Evolutionary conservation across 2,329 filamentous ascomycete species (phyloP).

Genomic region (Eutypella sp.): DNA sequence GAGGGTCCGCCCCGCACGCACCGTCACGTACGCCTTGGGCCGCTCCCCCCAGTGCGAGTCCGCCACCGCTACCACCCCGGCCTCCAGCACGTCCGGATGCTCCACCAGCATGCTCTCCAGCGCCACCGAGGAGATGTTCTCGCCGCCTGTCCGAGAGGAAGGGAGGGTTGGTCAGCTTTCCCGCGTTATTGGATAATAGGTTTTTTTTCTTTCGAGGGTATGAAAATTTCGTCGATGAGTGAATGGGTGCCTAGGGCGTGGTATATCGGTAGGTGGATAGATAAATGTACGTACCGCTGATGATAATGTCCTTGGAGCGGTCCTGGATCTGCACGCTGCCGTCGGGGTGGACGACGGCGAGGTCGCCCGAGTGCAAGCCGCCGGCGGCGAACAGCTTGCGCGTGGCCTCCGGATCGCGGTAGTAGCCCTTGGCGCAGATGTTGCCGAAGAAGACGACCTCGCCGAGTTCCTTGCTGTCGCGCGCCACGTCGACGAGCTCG

Average conservation of each 20-base stretch:
- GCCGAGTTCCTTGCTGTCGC: conserved; percentile 70
- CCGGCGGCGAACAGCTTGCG: conserved; percentile 82
- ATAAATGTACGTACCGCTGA: conserved; percentile 60
- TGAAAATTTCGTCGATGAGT: too few relatives aligned
- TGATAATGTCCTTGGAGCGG: conserved; percentile 96
- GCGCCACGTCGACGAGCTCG: conserved; percentile 60
- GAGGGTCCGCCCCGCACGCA: conserved; percentile 62
- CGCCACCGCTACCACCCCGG: conserved; percentile 79
- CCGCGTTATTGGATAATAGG: too few relatives aligned
- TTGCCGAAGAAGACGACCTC: conserved; percentile 88
- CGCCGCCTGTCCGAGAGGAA: conserved; percentile 59
- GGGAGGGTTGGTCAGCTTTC: background rate
- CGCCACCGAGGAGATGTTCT: conserved; percentile 94
- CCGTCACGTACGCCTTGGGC: conserved; percentile 90
- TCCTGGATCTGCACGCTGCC: conserved; percentile 90
- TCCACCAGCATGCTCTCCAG: conserved; percentile 85
- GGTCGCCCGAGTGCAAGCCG: conserved; percentile 80
- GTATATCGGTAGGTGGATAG: background rate
- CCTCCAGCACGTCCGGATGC: conserved; percentile 86
- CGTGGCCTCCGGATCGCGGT: conserved; percentile 83
- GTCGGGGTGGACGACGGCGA: conserved; percentile 90
- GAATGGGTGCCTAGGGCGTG: conserved; percentile 1
- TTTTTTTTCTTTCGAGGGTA: too few relatives aligned
- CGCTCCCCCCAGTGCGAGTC: conserved; percentile 93
- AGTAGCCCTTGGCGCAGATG: conserved; percentile 87